Conservation (phyloP, 2,329 filamentous ascomycete genomes). For the Ilyonectria robusta region DNA sequence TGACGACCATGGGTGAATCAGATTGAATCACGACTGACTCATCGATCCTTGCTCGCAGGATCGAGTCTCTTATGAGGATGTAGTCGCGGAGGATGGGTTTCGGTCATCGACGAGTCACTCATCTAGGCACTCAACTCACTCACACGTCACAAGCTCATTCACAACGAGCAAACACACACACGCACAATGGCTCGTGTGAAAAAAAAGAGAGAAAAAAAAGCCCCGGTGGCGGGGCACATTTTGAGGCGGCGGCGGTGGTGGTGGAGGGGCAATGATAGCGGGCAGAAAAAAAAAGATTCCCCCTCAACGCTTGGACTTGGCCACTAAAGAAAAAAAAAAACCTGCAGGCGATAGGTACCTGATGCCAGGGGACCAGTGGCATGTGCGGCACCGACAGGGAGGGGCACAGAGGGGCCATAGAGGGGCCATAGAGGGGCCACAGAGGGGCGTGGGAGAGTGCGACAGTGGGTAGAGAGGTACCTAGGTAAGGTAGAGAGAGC, state of each 20-base stretch:
- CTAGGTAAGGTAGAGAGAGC: too few species aligned
- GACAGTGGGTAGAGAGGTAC: background rate
- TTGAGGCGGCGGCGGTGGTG: slow-evolving; percentile 19
- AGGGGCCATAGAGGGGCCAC: background rate
- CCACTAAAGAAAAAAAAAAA: slow-evolving; percentile 14
- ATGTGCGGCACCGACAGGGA: slow-evolving; percentile 1
- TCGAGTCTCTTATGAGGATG: background rate
- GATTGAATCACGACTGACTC: slow-evolving; percentile 22
- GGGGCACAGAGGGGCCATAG: background rate
- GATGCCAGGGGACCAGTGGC: slow-evolving; percentile 1
- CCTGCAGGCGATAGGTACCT: slow-evolving; percentile 1
- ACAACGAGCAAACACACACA: background rate
- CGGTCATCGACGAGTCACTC: background rate
- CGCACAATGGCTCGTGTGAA: slow-evolving; percentile 2
- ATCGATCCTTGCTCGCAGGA: background rate
- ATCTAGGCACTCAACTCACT: background rate
- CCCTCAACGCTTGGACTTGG: background rate
- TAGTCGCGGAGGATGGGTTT: too few species aligned
- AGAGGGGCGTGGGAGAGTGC: background rate
- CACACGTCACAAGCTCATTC: background rate
- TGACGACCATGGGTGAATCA: background rate
- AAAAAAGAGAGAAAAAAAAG: slow-evolving; percentile 23
- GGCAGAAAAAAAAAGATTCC: background rate
- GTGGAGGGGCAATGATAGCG: slow-evolving; percentile 24
- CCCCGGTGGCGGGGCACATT: slow-evolving; percentile 22